Evolutionary conservation across 768 basidiomycete species (phyloP), one percentile per base, ranked within the genome.

Genomic region (Russula earlei): DNA sequence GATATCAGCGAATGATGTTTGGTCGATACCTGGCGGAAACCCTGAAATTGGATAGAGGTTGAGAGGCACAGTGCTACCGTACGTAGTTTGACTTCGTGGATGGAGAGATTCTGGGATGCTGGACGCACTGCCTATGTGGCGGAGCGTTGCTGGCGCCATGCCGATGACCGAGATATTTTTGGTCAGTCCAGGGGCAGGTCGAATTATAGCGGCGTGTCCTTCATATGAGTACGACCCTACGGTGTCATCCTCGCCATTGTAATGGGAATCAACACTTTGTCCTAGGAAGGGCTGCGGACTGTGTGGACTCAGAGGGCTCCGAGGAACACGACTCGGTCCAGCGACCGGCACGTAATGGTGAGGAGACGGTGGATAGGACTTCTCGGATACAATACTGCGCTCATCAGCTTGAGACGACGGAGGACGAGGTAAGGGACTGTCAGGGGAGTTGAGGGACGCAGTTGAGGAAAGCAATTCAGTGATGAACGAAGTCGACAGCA

Each of bases 401-500:
- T 10, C 20, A 46, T 55, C 55, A 14, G 31, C 29, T 9, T 59
- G 58, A 19, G 42, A 48, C 11, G 24, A 8, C 75, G 56, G n/a
- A 74, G 73, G 62, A 74, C 41, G 44, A 8, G 29, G 38, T 24
- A 42, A 51, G 12, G 58, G 14, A 31, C 8, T 31, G 20, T 24
- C 64, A 63, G 38, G 50, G 62, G 33, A 67, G 65, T 29, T 63
- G 37, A n/a, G 10, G 12, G 61, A 54, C 15, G 34, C 3, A 11
- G 38, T 19, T 9, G 51, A 64, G 29, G 47, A 74, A 14, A 83
- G 72, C 15, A 83, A 68, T 7, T 73, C 73, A 17, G 82, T 82
- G 57, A 84, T 83, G 65, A 84, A 78, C 2, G 80, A 77, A 3
- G 83, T 82, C 8, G 81, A 75, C 20, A 85, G 73, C 42, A 83